Percentiles rank a stretch among this genome's conserved stretches.
These are phyloP conservation scores for Amanita thiersii DNA, from an alignment of 768 basidiomycete species.

Conservation along the genomic window DNA sequence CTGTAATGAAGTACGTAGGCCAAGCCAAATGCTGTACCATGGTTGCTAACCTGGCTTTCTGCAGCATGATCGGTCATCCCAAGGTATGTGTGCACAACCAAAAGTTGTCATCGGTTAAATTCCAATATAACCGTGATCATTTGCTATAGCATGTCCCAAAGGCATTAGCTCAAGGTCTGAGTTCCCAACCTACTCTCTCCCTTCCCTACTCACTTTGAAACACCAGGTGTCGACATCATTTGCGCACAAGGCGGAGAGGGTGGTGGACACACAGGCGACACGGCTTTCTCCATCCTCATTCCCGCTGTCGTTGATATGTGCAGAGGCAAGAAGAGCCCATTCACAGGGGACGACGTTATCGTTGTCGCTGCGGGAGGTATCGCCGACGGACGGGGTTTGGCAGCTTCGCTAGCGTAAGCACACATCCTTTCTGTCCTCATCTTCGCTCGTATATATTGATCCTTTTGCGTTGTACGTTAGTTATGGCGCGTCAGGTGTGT, in stretches of 20 bases:
- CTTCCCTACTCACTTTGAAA: neutral
- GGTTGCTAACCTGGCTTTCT: conserved; percentile 8
- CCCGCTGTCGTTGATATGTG: conserved; percentile 80
- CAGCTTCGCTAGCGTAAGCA: conserved; percentile 59
- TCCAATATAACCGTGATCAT: too few species aligned
- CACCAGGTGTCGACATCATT: conserved; percentile 76
- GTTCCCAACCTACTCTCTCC: neutral
- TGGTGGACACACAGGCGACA: conserved; percentile 84
- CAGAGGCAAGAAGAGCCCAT: conserved; percentile 56
- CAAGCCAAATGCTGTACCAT: neutral
- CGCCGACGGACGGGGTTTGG: conserved; percentile 75
- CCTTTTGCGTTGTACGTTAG: conserved; percentile 25
- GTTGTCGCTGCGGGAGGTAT: conserved; percentile 85
- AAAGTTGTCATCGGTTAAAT: too few species aligned
- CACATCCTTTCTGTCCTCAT: neutral
- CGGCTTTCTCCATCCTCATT: conserved; percentile 72
- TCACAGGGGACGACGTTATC: conserved; percentile 68
- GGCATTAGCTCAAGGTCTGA: conserved; percentile 60
- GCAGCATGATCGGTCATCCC: conserved; percentile 78
- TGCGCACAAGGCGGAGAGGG: conserved; percentile 87
- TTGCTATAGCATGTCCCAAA: conserved; percentile 54
- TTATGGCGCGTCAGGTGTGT: conserved; percentile 79
- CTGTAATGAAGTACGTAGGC: conserved; percentile 81
- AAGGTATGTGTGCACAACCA: conserved; percentile 53
- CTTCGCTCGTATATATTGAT: conserved; percentile 1